Percentiles rank a stretch among this genome's conserved stretches.
Evolutionary conservation across 2,329 filamentous ascomycete species (phyloP).

Genomic region (Ophiocordyceps camponoti-leonardi): DNA sequence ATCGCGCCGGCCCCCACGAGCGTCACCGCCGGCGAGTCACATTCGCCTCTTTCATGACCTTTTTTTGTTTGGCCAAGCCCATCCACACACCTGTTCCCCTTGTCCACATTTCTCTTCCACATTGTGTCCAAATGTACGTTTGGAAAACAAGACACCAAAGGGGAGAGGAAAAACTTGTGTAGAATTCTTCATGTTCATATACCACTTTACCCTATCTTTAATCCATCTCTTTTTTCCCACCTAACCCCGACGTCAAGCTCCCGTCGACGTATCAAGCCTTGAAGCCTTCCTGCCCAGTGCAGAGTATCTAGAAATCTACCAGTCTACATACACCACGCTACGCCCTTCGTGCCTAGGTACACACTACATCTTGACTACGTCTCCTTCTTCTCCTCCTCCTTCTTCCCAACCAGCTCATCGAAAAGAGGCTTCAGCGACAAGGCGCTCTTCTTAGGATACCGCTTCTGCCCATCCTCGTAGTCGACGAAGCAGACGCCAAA

Average conservation of each 20-base stretch:
- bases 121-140: neutral
- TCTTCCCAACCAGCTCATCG: conserved; percentile 48
- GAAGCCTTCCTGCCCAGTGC: no score
- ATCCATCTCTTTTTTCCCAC: neutral
- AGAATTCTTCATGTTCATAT: neutral
- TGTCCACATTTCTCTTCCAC: neutral
- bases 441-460: conserved; percentile 73
- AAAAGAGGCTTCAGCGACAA: conserved; percentile 54
- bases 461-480: conserved; percentile 62
- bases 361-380: no score
- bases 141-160: neutral
- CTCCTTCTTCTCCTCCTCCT: neutral
- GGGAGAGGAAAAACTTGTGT: neutral
- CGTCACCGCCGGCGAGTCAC: conserved; percentile 17
- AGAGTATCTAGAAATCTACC: no score
- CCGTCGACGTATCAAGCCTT: neutral
- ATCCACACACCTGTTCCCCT: neutral
- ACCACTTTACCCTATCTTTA: neutral
- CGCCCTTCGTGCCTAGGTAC: no score
- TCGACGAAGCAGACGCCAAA: conserved; percentile 77
- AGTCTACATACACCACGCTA: no score
- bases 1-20: conserved; percentile 38
- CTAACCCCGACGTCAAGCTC: neutral
- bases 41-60: neutral
- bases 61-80: no score